phyloP scores from a whole-genome alignment of 2,329 filamentous ascomycete genomes.

The Xylariaceae sp. region DNA sequence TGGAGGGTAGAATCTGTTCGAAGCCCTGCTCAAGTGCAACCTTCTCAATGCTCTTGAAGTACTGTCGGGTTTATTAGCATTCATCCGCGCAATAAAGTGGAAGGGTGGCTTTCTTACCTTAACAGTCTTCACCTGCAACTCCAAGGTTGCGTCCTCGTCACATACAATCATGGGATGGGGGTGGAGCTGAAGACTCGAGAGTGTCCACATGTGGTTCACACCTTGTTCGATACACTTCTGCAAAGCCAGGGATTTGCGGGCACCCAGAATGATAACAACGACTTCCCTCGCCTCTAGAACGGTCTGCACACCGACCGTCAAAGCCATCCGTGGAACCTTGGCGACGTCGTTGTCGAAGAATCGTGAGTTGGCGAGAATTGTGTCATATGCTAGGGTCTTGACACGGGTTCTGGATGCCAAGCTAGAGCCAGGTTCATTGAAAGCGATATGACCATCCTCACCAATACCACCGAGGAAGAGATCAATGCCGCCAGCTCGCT shows the following conservation, averaged over 20 bases:
- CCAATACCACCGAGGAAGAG: slow-evolving; percentile 83
- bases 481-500: slow-evolving; percentile 71
- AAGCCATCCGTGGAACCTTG: slow-evolving; percentile 74
- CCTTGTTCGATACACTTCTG: slow-evolving; percentile 78
- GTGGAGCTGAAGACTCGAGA: slow-evolving; percentile 76
- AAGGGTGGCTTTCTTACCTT: slow-evolving; percentile 38
- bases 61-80: slow-evolving; percentile 37
- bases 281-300: slow-evolving; percentile 78
- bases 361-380: slow-evolving; percentile 77
- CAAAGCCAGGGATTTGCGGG: slow-evolving; percentile 75
- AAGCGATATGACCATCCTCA: slow-evolving; percentile 82
- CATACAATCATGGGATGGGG: slow-evolving; percentile 78
- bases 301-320: slow-evolving; percentile 82
- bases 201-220: slow-evolving; percentile 88
- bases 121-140: slow-evolving; percentile 71
- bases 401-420: slow-evolving; percentile 74
- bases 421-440: slow-evolving; percentile 84
- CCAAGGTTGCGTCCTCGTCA: slow-evolving; percentile 73
- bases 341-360: slow-evolving; percentile 75
- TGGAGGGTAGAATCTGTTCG: slow-evolving; percentile 54
- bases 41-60: slow-evolving; percentile 69
- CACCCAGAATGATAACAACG: slow-evolving; percentile 75
- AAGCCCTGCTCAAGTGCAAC: slow-evolving; percentile 55
- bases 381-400: slow-evolving; percentile 84
- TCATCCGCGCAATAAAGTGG: not conserved